Conservation (phyloP, 352 stramenopile species). For the Globisporangium nodosum region DNA sequence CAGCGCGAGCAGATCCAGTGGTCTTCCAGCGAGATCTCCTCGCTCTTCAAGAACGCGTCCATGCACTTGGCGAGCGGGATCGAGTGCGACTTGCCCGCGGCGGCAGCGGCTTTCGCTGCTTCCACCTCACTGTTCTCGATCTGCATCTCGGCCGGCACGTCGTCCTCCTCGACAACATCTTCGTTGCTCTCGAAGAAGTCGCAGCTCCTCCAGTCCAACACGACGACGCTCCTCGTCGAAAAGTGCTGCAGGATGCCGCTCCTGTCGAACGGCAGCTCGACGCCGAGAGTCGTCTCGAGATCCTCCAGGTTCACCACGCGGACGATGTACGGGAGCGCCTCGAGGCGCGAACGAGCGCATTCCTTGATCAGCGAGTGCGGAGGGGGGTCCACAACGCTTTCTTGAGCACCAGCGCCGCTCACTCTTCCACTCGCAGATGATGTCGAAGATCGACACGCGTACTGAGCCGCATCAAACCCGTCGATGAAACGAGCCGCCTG, state of each 20-base stretch:
- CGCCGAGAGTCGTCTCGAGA: constrained; percentile 28
- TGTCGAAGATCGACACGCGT: not conserved
- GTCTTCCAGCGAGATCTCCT: constrained; percentile 68
- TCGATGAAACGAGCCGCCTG: constrained; percentile 58
- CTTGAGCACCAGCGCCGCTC: not conserved
- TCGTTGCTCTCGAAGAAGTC: constrained; percentile 15
- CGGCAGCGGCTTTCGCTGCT: not conserved
- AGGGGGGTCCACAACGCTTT: not conserved
- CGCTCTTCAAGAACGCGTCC: constrained; percentile 61
- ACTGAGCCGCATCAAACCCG: constrained; percentile 10
- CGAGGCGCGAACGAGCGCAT: constrained; percentile 2
- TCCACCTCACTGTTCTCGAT: constrained; percentile 8
- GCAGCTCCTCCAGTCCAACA: constrained; percentile 53
- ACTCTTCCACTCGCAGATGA: no score
- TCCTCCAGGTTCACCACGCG: constrained; percentile 62
- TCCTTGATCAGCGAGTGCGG: constrained; percentile 4
- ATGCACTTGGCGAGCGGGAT: constrained; percentile 62
- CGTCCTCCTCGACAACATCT: constrained; percentile 24
- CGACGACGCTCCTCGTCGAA: constrained; percentile 67
- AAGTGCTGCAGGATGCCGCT: constrained; percentile 67
- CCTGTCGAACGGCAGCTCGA: constrained; percentile 35
- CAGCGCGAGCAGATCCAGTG: constrained; percentile 73
- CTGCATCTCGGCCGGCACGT: constrained; percentile 24
- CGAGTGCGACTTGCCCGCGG: constrained; percentile 14
- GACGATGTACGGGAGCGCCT: constrained; percentile 40